Conservation (phyloP, 1,284 basidiomycete species). For the Pholiota adiposa region DNA sequence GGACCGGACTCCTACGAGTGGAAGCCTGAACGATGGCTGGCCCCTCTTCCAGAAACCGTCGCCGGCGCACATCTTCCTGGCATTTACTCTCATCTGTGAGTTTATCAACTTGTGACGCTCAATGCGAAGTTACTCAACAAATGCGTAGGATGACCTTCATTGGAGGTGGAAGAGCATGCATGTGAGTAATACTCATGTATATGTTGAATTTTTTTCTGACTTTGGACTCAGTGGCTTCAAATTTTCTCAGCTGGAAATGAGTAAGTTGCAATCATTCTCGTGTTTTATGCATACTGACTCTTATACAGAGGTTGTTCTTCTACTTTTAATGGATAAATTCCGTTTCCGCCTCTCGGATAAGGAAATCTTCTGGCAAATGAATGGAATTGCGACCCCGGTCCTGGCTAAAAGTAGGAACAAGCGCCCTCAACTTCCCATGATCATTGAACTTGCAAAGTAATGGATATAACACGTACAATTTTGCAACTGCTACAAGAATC, state of each 20-base stretch:
- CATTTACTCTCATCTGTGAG: slow-evolving; percentile 40
- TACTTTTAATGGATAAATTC: slow-evolving; percentile 22
- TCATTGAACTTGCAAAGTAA: not conserved
- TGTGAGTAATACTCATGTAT: slow-evolving; percentile 20
- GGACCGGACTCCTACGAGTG: slow-evolving; percentile 24
- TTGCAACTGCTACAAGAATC: no score
- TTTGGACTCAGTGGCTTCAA: slow-evolving; percentile 32
- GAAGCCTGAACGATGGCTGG: slow-evolving; percentile 27
- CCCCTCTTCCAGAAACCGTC: slow-evolving; percentile 18
- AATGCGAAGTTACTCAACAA: not conserved
- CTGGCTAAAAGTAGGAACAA: not conserved
- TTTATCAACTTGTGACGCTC: not conserved
- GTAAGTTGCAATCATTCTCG: slow-evolving; percentile 22
- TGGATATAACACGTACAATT: not conserved
- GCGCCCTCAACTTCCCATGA: not conserved
- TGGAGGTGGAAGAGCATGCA: slow-evolving; percentile 47
- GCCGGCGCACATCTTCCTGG: slow-evolving; percentile 34
- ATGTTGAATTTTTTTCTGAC: not conserved
- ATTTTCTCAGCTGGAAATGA: slow-evolving; percentile 39
- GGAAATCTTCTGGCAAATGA: slow-evolving; percentile 27
- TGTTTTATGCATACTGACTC: not conserved
- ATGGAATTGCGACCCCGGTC: slow-evolving; percentile 20
- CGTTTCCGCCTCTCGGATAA: slow-evolving; percentile 20
- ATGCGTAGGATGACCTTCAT: slow-evolving; percentile 45
- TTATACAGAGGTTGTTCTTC: slow-evolving; percentile 23